Conservation (phyloP, 75 land plant species). For the Pinus tabuliformis region DNA sequence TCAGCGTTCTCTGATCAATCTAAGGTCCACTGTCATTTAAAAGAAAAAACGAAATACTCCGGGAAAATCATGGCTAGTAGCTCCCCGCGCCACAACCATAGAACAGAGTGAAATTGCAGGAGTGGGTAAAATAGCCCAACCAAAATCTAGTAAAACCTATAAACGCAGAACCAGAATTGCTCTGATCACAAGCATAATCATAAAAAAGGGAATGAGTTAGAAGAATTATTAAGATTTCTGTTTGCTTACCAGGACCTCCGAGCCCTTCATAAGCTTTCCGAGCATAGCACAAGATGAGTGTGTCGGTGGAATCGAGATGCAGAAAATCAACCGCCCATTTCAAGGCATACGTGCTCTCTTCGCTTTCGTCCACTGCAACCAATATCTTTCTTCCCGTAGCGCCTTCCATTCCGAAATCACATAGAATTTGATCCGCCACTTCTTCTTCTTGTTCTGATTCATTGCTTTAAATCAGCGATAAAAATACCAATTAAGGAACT, state of each 20-base stretch:
- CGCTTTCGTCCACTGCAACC: constrained; percentile 42
- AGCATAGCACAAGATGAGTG: constrained; percentile 18
- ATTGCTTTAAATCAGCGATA: background rate
- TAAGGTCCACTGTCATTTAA: too few species aligned
- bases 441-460: background rate
- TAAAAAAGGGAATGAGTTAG: too few species aligned
- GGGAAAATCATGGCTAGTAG: too few species aligned
- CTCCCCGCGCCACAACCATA: background rate
- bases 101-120: background rate
- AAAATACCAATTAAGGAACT: background rate
- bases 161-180: too few species aligned
- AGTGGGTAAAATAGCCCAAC: background rate
- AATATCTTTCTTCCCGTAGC: constrained; percentile 14
- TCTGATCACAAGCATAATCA: too few species aligned
- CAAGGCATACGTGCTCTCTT: constrained; percentile 31
- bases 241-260: constrained; percentile 11
- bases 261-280: constrained; percentile 13
- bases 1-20: too few species aligned
- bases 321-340: constrained; percentile 26
- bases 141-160: too few species aligned
- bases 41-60: too few species aligned
- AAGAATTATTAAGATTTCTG: background rate
- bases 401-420: background rate
- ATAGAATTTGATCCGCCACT: too few species aligned
- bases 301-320: background rate